These are phyloP conservation scores for Boletus sensibilis DNA, from an alignment of 768 basidiomycete species.

Conservation along the genomic window DNA sequence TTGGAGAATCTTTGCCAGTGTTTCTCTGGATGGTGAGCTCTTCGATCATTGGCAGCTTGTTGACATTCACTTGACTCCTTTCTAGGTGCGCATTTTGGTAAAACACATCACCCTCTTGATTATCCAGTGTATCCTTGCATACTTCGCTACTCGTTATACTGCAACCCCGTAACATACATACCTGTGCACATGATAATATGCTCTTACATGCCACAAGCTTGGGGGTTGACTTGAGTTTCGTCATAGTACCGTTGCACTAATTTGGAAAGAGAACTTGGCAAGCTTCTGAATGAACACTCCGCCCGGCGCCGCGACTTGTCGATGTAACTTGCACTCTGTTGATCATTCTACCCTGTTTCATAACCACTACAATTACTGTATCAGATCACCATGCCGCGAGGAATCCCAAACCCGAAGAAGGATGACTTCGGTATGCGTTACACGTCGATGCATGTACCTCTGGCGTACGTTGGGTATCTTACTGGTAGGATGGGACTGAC, in stretches of 20 bases:
- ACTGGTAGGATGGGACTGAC: constrained; percentile 12
- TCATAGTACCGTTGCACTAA: constrained; percentile 1
- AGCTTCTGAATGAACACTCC: neutral
- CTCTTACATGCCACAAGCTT: neutral
- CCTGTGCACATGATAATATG: constrained; percentile 1
- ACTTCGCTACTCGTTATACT: constrained; percentile 10
- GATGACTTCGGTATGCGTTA: constrained; percentile 83
- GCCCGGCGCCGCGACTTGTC: neutral
- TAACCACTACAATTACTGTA: neutral
- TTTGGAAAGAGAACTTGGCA: constrained; percentile 11
- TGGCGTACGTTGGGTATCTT: constrained; percentile 48
- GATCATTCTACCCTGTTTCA: neutral
- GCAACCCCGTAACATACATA: constrained; percentile 26
- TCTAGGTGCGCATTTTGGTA: constrained; percentile 77
- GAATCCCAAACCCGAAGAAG: constrained; percentile 74
- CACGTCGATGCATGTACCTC: constrained; percentile 78
- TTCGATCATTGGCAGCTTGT: neutral
- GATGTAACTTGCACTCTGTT: neutral
- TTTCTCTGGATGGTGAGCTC: constrained; percentile 82
- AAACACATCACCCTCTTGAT: constrained; percentile 9
- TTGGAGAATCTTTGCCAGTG: constrained; percentile 96
- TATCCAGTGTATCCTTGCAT: constrained; percentile 12
- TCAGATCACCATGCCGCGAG: constrained; percentile 64
- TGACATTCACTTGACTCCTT: constrained; percentile 1
- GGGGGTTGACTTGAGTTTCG: neutral